A percentile compares a stretch with the other conserved stretches of the same genome.
phyloP scores from a whole-genome alignment of 2,329 filamentous ascomycete genomes.

The Paecilomyces dactylethromorphus region DNA sequence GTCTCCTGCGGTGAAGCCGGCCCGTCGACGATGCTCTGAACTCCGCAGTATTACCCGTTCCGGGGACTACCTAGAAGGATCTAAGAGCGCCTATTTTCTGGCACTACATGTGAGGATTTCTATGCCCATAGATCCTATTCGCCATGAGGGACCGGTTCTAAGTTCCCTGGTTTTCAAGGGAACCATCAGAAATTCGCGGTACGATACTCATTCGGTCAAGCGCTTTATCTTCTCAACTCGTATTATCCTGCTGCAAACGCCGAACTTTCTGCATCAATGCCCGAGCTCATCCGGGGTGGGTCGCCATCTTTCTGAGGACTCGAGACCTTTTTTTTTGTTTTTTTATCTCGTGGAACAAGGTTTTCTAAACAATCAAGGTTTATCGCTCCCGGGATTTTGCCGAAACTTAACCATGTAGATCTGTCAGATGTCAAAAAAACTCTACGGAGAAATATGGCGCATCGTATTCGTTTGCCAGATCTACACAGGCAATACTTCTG shows the following conservation, averaged over 20 bases:
- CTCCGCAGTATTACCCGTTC: conserved; percentile 12
- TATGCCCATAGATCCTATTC: background rate
- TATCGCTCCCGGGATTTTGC: background rate
- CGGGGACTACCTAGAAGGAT: background rate
- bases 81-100: background rate
- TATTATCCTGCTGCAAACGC: background rate
- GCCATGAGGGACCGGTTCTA: background rate
- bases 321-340: background rate
- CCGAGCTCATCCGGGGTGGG: conserved; percentile 6
- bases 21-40: conserved; percentile 17
- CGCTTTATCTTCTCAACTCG: background rate
- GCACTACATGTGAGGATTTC: background rate
- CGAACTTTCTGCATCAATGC: conserved; percentile 10
- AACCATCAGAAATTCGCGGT: background rate
- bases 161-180: background rate
- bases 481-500: too few species aligned
- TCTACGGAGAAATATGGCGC: too few species aligned
- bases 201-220: background rate
- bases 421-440: too few species aligned
- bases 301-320: background rate
- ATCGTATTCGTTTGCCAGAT: too few species aligned
- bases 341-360: background rate
- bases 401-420: too few species aligned
- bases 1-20: conserved; percentile 16
- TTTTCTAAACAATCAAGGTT: background rate